phyloP scores from a whole-genome alignment of 1,139 yeast species.

The Diutina neorugosa region DNA sequence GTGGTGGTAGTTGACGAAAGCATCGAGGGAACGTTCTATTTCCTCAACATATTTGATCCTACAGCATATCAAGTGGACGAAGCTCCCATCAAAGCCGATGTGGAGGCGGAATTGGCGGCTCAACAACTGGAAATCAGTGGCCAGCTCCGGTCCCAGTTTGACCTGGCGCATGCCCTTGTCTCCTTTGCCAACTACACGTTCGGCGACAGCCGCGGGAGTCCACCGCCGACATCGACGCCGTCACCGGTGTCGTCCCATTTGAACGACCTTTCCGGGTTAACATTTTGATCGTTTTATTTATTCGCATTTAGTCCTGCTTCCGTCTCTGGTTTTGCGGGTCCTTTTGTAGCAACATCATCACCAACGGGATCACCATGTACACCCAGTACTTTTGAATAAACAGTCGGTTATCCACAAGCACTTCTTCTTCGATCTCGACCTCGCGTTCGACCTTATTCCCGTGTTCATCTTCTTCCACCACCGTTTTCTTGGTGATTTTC shows the following conservation, averaged over 20 bases:
- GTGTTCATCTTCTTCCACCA: slow-evolving; percentile 13
- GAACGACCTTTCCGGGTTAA: background rate
- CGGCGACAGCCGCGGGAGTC: background rate
- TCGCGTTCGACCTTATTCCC: slow-evolving; percentile 13
- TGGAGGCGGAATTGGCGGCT: background rate
- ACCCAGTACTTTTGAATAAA: slow-evolving; percentile 46
- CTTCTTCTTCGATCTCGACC: slow-evolving; percentile 11
- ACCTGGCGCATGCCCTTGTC: background rate
- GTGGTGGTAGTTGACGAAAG: slow-evolving; percentile 55
- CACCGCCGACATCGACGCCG: background rate
- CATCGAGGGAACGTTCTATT: slow-evolving; percentile 44
- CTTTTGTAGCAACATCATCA: slow-evolving; percentile 15
- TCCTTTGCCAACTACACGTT: background rate
- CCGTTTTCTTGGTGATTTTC: slow-evolving; percentile 8
- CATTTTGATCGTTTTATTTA: background rate
- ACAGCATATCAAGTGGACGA: background rate
- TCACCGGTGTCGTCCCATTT: background rate
- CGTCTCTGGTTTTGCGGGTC: slow-evolving; percentile 22
- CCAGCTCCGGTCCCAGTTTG: background rate
- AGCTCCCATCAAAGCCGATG: background rate
- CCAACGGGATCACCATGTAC: slow-evolving; percentile 32
- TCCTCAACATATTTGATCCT: slow-evolving; percentile 17
- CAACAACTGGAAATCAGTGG: background rate
- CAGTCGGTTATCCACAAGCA: slow-evolving; percentile 21
- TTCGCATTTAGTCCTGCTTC: slow-evolving; percentile 7